Evolutionary conservation across 1,284 basidiomycete genomes (phyloP).

Genomic region (Cutaneotrichosporon cavernicola): DNA sequence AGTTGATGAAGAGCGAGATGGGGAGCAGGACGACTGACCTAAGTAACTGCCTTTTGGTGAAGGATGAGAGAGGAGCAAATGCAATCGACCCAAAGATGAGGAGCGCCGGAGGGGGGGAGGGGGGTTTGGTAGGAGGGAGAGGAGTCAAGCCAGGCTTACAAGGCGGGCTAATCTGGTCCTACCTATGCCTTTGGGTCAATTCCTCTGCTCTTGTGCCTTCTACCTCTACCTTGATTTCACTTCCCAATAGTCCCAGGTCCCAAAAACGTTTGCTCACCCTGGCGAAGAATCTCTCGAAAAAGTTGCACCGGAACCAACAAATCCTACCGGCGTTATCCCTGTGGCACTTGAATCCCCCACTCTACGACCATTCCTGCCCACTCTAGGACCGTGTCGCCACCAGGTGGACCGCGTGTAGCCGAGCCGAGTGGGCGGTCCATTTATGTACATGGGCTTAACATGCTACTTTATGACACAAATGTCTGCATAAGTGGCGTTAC

Average conservation of each 20-base stretch:
- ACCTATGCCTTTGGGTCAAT: not conserved
- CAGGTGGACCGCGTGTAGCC: too few relatives aligned
- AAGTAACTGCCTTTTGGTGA: slow-evolving; percentile 29
- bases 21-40: slow-evolving; percentile 16
- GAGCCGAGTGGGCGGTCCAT: not conserved
- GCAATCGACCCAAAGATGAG: not conserved
- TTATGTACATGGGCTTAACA: not conserved
- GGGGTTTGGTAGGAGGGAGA: too few relatives aligned
- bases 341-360: slow-evolving; percentile 3
- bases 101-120: not conserved
- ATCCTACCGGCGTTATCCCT: not conserved
- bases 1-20: not conserved
- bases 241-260: too few relatives aligned
- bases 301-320: slow-evolving; percentile 9
- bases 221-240: not conserved
- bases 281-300: slow-evolving; percentile 9
- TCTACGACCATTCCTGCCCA: not conserved
- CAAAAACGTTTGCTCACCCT: not conserved
- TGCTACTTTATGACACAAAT: not conserved
- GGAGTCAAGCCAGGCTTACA: too few relatives aligned
- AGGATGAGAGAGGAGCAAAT: slow-evolving; percentile 19
- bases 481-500: not conserved
- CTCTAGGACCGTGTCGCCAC: not conserved
- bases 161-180: too few relatives aligned
- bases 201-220: not conserved